phyloP scores from a whole-genome alignment of 2,329 filamentous ascomycete species.

The Cordyceps cicadae region DNA sequence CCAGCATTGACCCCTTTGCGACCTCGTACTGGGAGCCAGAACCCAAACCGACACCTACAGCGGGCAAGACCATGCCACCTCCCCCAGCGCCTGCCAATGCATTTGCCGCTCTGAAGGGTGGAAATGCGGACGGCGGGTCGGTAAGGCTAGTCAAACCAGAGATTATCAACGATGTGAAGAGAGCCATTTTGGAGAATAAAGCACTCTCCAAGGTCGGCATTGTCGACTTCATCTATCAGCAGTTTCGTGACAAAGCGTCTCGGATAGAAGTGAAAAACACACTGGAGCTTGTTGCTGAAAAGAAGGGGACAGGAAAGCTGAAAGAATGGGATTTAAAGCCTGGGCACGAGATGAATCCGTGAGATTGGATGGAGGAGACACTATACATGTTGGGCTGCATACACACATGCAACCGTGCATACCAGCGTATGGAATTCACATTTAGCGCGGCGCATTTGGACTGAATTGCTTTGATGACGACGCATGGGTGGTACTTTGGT shows the following conservation, averaged over 20 bases:
- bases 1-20: constrained; percentile 74
- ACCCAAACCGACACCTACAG: constrained; percentile 19
- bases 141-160: constrained; percentile 30
- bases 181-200: constrained; percentile 32
- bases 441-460: constrained; percentile 11
- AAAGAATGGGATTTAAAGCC: constrained; percentile 34
- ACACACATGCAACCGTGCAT: neutral
- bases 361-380: constrained; percentile 4
- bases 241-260: constrained; percentile 29
- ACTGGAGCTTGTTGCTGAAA: constrained; percentile 32
- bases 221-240: constrained; percentile 31
- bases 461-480: neutral
- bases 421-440: neutral
- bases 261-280: constrained; percentile 35
- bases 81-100: constrained; percentile 27
- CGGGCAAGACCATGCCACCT: constrained; percentile 22
- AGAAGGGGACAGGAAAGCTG: constrained; percentile 27
- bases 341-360: constrained; percentile 28
- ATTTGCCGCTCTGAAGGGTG: constrained; percentile 26
- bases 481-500: neutral
- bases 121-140: constrained; percentile 13
- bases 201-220: constrained; percentile 33
- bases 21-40: constrained; percentile 64
- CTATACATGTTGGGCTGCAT: neutral
- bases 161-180: constrained; percentile 33